Percentiles rank a stretch among this genome's conserved stretches.
Conservation (phyloP, 2,329 filamentous ascomycete species). For the Pseudogymnoascus sp. region DNA sequence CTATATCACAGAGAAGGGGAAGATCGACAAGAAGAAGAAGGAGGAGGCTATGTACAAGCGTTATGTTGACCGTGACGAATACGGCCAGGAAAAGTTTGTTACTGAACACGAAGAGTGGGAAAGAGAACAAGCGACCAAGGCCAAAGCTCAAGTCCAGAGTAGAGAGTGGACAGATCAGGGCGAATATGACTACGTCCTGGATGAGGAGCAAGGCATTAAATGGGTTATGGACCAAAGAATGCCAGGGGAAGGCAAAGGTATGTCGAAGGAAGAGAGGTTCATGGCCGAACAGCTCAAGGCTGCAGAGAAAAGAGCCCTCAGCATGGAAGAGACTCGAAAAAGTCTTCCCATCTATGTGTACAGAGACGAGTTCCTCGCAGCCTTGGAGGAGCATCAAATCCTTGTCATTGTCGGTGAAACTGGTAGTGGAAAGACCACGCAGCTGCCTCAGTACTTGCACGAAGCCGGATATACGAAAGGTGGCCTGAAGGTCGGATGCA, state of each 20-base stretch:
- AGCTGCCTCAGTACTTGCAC: constrained; percentile 86
- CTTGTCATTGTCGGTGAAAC: constrained; percentile 92
- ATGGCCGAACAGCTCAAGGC: constrained; percentile 76
- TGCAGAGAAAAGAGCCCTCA: constrained; percentile 78
- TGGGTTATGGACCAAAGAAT: constrained; percentile 70
- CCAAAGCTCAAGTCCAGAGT: constrained; percentile 73
- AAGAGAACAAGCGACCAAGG: constrained; percentile 76
- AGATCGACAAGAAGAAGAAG: constrained; percentile 79
- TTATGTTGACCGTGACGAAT: constrained; percentile 80
- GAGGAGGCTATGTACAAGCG: constrained; percentile 83
- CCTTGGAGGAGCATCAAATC: constrained; percentile 76
- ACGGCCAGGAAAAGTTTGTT: constrained; percentile 79
- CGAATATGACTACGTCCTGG: constrained; percentile 89
- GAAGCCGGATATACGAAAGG: constrained; percentile 83
- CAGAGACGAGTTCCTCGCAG: constrained; percentile 75
- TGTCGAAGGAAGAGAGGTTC: constrained; percentile 71
- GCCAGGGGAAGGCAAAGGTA: constrained; percentile 59
- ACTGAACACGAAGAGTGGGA: constrained; percentile 98
- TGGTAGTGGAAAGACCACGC: constrained; percentile 90
- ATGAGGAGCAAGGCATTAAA: constrained; percentile 79
- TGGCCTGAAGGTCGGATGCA: constrained; percentile 81
- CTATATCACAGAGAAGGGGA: constrained; percentile 89
- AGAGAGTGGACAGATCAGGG: constrained; percentile 67
- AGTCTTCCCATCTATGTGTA: constrained; percentile 86
- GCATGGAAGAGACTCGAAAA: constrained; percentile 86